Conservation (phyloP, 2,329 filamentous ascomycete genomes). For the Aspergillaceae sp. region DNA sequence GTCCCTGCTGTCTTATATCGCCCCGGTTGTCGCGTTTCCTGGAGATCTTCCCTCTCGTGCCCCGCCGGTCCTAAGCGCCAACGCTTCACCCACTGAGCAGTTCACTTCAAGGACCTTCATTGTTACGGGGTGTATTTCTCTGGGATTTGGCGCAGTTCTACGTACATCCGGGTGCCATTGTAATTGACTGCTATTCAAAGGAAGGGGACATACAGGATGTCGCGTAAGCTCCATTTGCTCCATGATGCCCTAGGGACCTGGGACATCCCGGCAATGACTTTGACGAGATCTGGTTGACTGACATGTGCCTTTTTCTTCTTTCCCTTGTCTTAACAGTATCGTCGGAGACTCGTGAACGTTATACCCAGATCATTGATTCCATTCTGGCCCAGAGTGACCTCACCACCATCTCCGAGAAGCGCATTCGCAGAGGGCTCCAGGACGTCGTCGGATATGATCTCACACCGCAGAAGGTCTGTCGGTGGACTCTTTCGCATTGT, state of each 20-base stretch:
- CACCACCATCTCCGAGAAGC: constrained; percentile 57
- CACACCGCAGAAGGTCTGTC: constrained; percentile 51
- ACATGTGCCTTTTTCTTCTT: constrained; percentile 8
- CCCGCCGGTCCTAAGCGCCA: constrained; percentile 34
- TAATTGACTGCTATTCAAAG: constrained; percentile 2
- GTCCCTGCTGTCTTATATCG: constrained; percentile 4
- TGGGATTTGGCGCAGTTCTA: not conserved
- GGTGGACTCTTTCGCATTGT: not conserved
- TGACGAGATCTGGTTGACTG: constrained; percentile 3
- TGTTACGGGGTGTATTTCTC: too few species aligned
- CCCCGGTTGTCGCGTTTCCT: not conserved
- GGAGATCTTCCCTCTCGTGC: constrained; percentile 14
- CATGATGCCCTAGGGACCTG: not conserved
- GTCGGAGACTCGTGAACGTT: constrained; percentile 41
- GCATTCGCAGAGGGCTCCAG: constrained; percentile 56
- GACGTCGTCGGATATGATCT: constrained; percentile 54
- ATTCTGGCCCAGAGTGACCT: constrained; percentile 54
- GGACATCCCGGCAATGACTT: too few species aligned
- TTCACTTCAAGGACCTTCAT: not conserved
- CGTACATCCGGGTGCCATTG: constrained; percentile 5
- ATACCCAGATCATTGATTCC: constrained; percentile 53
- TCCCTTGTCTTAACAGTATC: constrained; percentile 33
- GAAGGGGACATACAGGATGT: constrained; percentile 21
- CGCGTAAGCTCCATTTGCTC: constrained; percentile 25
- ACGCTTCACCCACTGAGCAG: constrained; percentile 11